Percentiles rank a stretch among this genome's conserved stretches.
phyloP scores from a whole-genome alignment of 441 rosid genomes.

The Corymbia calophylla region DNA sequence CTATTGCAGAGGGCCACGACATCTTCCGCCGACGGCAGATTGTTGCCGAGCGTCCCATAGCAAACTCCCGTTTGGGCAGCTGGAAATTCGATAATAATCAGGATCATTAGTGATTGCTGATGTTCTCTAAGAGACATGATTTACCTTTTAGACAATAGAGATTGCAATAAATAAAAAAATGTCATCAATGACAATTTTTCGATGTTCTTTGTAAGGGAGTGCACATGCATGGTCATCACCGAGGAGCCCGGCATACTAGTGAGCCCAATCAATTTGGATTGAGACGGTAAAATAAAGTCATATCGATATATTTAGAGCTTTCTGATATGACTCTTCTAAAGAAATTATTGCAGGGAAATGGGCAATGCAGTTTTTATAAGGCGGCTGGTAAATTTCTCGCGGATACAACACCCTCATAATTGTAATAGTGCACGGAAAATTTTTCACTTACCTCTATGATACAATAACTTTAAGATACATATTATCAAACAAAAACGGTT shows the following conservation, averaged over 20 bases:
- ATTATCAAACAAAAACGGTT: neutral
- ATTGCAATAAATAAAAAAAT: neutral
- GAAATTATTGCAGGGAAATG: neutral
- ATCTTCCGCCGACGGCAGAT: conserved; percentile 16
- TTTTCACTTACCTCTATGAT: neutral
- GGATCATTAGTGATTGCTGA: neutral
- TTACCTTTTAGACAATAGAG: neutral
- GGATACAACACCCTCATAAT: neutral
- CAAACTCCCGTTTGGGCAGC: conserved; percentile 63
- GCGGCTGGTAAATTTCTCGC: neutral
- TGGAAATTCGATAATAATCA: neutral
- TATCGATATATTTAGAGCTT: neutral
- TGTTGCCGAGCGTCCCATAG: conserved; percentile 38
- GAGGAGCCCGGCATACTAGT: neutral
- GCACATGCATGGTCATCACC: neutral
- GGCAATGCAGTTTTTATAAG: neutral
- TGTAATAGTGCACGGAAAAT: neutral
- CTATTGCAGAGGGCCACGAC: conserved; percentile 35
- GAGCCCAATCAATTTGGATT: neutral
- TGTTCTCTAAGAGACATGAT: neutral
- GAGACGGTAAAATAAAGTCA: neutral
- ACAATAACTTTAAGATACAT: neutral
- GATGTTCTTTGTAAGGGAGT: neutral
- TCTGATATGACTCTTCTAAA: neutral
- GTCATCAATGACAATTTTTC: neutral